Percentiles rank a stretch among this genome's conserved stretches.
Evolutionary conservation across 2,329 filamentous ascomycete species (phyloP).

Genomic region (Trichoderma simmonsii): DNA sequence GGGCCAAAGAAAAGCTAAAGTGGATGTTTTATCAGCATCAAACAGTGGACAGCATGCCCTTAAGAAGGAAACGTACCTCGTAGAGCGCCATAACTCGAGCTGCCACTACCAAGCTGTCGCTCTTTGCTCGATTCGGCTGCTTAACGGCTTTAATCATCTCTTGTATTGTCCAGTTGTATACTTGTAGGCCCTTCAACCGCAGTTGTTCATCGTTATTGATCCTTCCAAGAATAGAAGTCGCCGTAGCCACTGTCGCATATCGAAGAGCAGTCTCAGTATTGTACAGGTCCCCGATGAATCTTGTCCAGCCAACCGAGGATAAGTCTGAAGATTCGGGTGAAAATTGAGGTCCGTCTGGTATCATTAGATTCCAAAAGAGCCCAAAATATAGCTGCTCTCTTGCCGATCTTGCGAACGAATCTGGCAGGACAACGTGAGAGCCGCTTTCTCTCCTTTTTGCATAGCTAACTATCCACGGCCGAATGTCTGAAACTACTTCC

Average conservation of each 20-base stretch:
- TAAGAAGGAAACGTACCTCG: neutral
- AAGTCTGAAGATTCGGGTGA: constrained; percentile 1
- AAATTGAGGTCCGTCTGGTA: neutral
- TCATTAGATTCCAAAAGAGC: constrained; percentile 2
- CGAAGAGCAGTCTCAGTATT: constrained; percentile 1
- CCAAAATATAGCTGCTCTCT: constrained; percentile 12
- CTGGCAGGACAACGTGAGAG: neutral
- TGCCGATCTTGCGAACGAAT: neutral
- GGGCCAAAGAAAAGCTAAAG: constrained; percentile 2
- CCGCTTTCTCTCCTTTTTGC: neutral
- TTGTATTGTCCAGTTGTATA: constrained; percentile 8
- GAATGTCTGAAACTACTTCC: neutral
- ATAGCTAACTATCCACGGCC: constrained; percentile 7
- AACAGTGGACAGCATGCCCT: neutral
- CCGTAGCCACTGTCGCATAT: neutral
- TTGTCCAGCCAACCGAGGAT: constrained; percentile 6
- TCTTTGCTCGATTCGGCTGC: neutral
- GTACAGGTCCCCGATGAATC: neutral
- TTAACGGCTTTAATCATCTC: constrained; percentile 12
- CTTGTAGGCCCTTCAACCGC: constrained; percentile 1
- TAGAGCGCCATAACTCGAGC: constrained; percentile 7
- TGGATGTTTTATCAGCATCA: neutral
- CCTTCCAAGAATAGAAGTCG: constrained; percentile 2
- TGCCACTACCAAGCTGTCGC: neutral
- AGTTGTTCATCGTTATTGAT: constrained; percentile 2